Base-by-base conservation (phyloP, 106 monocot genomes). In the Vanilla planifolia region DNA sequence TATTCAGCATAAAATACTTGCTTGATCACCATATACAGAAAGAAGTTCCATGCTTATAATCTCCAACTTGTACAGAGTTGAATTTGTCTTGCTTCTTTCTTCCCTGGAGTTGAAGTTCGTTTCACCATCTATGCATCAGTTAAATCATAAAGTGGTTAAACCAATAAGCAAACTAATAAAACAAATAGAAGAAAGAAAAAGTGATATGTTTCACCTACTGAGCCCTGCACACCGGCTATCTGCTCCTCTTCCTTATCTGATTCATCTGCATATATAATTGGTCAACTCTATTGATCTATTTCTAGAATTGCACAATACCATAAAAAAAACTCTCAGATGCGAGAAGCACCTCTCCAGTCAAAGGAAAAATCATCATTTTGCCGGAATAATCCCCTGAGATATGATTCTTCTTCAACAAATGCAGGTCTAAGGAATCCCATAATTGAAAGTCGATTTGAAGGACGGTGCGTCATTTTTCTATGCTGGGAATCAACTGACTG, bases 1-100 rank as follows among this genome's bases (percentile, higher is more conserved):
- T 20, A 25, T 42, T 17, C 20, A 24, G 36, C 28, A 16, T 5
- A 26, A 16, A 61, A 47, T 33, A 36, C 83, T 78, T 83, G 55
- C 92, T 74, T 80, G 70, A 62, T 72, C 65, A 55, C 92, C 86
- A 73, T 87, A 83, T 25, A 86, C 66, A 66, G 92, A 86, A 63
- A 75, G 71, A 1, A 92, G 80, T 26, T 92, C 77, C 68, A 86
- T 71, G 13, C 48, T 52, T 71, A 86, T 60, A 66, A 92, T 83
- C 68, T 86, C 83, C 63, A 92, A 72, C 60, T 86, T 86, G 75
- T 86, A 86, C 19, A 80, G 32, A 42, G 67, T 77, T 33, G 91
- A 86, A 43, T 63, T 68, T 50, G 29, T 53, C 13, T 60, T 67
- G 47, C 48, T 65, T 63, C 62, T 51, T 19, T 44, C 59, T 51